These are phyloP conservation scores for Leccinellum albellum DNA, from an alignment of 768 basidiomycete species.

Conservation along the genomic window DNA sequence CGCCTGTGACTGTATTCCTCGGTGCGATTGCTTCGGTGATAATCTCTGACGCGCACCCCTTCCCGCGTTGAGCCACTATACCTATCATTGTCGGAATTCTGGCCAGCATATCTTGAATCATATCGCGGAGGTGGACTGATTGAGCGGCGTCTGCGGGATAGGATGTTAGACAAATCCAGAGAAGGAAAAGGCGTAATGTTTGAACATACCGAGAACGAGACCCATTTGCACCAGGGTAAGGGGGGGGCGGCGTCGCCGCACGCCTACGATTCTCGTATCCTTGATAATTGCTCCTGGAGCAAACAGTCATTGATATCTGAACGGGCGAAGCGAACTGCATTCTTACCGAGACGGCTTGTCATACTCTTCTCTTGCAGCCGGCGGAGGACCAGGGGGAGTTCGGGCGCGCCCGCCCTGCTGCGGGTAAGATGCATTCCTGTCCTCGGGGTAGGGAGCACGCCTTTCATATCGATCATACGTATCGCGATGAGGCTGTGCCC, in stretches of 20 bases:
- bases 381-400: conserved; percentile 53
- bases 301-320: background rate
- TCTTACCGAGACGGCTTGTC: conserved; percentile 60
- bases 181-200: background rate
- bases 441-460: conserved; percentile 41
- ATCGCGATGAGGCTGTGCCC: conserved; percentile 38
- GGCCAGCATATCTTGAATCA: conserved; percentile 51
- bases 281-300: conserved; percentile 14
- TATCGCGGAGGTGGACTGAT: conserved; percentile 59
- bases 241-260: conserved; percentile 50
- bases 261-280: conserved; percentile 42
- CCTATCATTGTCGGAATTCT: conserved; percentile 42
- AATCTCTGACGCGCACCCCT: conserved; percentile 36
- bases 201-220: conserved; percentile 38
- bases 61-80: conserved; percentile 38
- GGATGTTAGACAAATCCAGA: background rate
- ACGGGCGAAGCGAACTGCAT: background rate
- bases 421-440: conserved; percentile 41
- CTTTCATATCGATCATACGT: conserved; percentile 63
- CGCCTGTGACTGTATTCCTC: conserved; percentile 30
- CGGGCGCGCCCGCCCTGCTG: conserved; percentile 46
- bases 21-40: conserved; percentile 34
- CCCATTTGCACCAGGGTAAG: conserved; percentile 45
- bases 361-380: conserved; percentile 59
- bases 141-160: conserved; percentile 57